Evolutionary conservation across 352 stramenopile species (phyloP).

Genomic region (Thraustochytrium striatum): DNA sequence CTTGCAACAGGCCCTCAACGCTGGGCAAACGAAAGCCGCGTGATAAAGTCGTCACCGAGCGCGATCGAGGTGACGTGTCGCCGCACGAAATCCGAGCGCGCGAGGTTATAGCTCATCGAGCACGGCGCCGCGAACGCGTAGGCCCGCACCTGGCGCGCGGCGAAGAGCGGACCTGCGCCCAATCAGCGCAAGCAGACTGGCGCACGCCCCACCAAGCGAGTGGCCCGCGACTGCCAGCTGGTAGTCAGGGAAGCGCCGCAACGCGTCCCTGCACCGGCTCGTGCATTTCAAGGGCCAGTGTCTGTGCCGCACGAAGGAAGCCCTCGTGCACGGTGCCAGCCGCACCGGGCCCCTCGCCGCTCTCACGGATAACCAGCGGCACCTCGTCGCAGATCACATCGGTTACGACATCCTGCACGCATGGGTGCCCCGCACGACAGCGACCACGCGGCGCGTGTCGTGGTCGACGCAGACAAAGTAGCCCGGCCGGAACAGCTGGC

Average conservation of each 20-base stretch:
- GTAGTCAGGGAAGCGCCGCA: not conserved
- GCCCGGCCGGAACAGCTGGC: not conserved
- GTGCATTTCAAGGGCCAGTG: not conserved
- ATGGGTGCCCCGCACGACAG: constrained; percentile 26
- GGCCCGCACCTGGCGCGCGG: not conserved
- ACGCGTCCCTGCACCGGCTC: not conserved
- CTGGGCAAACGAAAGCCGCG: constrained; percentile 13
- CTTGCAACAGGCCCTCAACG: constrained; percentile 1
- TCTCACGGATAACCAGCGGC: not conserved
- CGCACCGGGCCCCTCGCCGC: not conserved
- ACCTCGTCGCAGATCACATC: constrained; percentile 29
- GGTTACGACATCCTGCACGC: constrained; percentile 36
- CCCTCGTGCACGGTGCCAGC: not conserved
- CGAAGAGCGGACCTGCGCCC: not conserved
- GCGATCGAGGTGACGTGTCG: not conserved
- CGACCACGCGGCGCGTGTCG: constrained; percentile 1
- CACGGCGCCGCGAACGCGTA: constrained; percentile 2
- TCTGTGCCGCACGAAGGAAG: constrained; percentile 24
- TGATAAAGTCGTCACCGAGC: constrained; percentile 11
- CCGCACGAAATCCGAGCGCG: not conserved
- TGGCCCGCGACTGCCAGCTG: not conserved
- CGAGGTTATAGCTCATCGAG: not conserved
- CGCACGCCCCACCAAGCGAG: constrained; percentile 2
- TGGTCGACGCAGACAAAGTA: constrained; percentile 44
- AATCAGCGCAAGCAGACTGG: constrained; percentile 29